phyloP scores from a whole-genome alignment of 305 asterid genomes.

The Fraxinus platypoda region DNA sequence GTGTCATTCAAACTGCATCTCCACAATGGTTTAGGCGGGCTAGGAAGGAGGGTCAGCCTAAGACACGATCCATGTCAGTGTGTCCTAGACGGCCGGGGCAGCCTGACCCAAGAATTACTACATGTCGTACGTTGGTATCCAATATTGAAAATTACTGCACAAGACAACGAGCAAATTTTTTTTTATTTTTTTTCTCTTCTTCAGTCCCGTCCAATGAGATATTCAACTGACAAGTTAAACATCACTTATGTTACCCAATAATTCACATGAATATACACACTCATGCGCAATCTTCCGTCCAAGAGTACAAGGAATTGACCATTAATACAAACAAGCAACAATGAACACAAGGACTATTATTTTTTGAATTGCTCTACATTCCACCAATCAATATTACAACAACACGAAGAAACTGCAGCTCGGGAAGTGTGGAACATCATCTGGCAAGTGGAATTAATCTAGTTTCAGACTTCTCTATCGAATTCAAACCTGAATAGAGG shows the following conservation, averaged over 20 bases:
- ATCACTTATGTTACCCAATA: not conserved
- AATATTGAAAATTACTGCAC: not conserved
- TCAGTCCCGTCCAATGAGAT: not conserved
- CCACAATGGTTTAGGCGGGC: not conserved
- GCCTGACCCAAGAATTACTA: not conserved
- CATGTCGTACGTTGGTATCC: not conserved
- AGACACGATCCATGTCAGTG: not conserved
- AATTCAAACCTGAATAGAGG: not conserved
- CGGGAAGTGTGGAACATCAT: not conserved
- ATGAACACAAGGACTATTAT: not conserved
- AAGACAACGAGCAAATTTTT: not conserved
- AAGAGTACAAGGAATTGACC: not conserved
- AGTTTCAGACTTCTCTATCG: not conserved
- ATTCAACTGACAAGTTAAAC: not conserved
- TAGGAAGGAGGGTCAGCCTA: not conserved
- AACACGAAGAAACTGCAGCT: conserved; percentile 24
- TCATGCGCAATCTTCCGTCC: not conserved
- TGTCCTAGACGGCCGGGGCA: not conserved
- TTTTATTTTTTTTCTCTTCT: too few relatives aligned
- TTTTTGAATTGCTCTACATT: not conserved
- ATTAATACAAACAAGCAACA: not conserved
- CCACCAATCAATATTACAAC: conserved; percentile 21
- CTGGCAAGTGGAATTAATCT: not conserved
- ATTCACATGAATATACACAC: conserved; percentile 8
- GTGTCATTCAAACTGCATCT: not conserved